A percentile compares a stretch with the other conserved stretches of the same genome.
Conservation (phyloP, 768 basidiomycete species). For the Myochromella boudieri region DNA sequence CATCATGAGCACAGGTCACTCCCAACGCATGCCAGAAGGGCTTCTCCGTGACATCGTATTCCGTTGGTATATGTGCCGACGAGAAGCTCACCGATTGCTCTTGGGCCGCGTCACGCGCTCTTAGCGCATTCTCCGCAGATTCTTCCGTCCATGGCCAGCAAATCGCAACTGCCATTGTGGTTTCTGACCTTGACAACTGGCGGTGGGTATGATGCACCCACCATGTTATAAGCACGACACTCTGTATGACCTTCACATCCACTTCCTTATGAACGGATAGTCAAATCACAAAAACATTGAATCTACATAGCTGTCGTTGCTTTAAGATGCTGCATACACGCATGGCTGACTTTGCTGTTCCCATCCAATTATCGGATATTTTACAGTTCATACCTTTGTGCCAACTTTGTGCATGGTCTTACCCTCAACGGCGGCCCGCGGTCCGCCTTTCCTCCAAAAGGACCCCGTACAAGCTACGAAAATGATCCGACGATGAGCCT, state of each 20-base stretch:
- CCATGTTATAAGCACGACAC: neutral
- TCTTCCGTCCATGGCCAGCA: conserved; percentile 12
- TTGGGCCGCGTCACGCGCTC: conserved; percentile 12
- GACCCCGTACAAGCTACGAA: neutral
- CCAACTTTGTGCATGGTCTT: no score
- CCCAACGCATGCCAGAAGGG: conserved; percentile 7
- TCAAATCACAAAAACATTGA: no score
- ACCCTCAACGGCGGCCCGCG: conserved; percentile 11
- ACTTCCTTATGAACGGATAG: no score
- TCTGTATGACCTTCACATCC: no score
- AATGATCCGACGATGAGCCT: conserved; percentile 16
- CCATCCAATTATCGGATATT: no score
- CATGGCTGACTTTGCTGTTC: no score
- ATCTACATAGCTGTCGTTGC: no score
- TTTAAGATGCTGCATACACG: no score
- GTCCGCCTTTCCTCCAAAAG: conserved; percentile 5
- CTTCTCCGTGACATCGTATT: conserved; percentile 11
- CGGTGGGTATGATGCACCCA: conserved; percentile 9
- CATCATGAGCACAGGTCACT: conserved; percentile 1
- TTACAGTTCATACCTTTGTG: no score
- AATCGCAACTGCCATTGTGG: conserved; percentile 13
- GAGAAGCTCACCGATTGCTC: conserved; percentile 7
- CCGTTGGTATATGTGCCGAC: conserved; percentile 14
- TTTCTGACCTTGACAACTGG: conserved; percentile 18
- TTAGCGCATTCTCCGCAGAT: conserved; percentile 16